Conservation (phyloP, 75 land plant genomes). For the Cunninghamia lanceolata region DNA sequence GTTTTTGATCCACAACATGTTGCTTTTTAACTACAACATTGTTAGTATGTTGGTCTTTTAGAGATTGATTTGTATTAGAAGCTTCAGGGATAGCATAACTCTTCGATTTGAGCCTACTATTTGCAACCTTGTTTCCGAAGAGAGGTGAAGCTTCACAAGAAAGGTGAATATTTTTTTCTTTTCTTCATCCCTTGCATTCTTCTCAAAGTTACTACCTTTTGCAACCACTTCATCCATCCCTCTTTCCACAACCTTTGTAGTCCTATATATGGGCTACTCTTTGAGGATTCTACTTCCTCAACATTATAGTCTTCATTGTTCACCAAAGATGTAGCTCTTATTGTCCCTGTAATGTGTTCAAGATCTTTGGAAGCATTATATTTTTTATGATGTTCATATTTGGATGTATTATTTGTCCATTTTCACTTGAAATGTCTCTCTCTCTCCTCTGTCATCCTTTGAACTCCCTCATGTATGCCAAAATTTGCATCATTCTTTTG, state of each 20-base stretch:
- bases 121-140: too few relatives aligned
- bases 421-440: not conserved
- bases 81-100: not conserved
- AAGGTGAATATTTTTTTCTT: not conserved
- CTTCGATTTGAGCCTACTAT: not conserved
- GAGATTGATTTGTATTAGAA: not conserved
- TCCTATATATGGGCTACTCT: not conserved
- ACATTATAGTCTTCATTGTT: too few relatives aligned
- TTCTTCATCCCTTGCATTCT: not conserved
- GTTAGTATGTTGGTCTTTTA: not conserved
- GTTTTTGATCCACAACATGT: not conserved
- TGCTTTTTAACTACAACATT: not conserved
- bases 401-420: not conserved
- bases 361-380: not conserved
- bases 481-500: too few relatives aligned
- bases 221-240: not conserved
- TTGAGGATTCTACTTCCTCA: not conserved
- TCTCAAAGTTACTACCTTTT: not conserved
- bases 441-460: not conserved
- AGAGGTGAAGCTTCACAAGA: not conserved
- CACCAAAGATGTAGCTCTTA: not conserved
- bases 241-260: not conserved
- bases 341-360: not conserved
- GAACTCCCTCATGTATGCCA: not conserved
- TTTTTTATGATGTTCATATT: not conserved